Percentiles rank a stretch among this genome's conserved stretches.
Conservation (phyloP, 805 yeast genomes). For the Teunomyces funiuensis region DNA sequence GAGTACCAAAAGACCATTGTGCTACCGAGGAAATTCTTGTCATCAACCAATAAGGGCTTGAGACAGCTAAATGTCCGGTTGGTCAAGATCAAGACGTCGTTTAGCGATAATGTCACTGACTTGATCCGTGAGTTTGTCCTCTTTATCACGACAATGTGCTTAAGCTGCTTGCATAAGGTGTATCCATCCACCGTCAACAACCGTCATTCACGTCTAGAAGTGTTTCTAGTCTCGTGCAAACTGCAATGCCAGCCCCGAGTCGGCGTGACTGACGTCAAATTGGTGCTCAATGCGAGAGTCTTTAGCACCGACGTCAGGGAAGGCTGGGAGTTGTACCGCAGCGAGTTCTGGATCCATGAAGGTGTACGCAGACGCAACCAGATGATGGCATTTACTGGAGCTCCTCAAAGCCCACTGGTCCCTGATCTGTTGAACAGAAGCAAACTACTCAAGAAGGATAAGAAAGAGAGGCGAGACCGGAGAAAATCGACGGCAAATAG, state of each 20-base stretch:
- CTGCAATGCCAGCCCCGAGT: conserved; percentile 56
- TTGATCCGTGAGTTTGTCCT: conserved; percentile 37
- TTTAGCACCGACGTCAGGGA: conserved; percentile 83
- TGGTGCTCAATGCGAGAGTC: conserved; percentile 76
- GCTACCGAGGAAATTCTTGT: conserved; percentile 73
- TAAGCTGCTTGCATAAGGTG: conserved; percentile 33
- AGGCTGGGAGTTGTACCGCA: conserved; percentile 92
- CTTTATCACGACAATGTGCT: conserved; percentile 27
- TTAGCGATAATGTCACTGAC: conserved; percentile 34
- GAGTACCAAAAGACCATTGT: conserved; percentile 85
- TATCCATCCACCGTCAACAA: conserved; percentile 34
- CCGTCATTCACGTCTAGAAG: conserved; percentile 34
- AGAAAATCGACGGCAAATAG: conserved; percentile 1
- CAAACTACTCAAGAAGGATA: conserved; percentile 20
- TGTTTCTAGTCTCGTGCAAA: conserved; percentile 39
- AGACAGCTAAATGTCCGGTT: conserved; percentile 78
- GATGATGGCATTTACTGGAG: conserved; percentile 28
- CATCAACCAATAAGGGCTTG: conserved; percentile 85
- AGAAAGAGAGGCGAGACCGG: conserved; percentile 1
- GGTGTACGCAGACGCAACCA: conserved; percentile 57
- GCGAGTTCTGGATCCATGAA: conserved; percentile 90
- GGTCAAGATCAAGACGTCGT: conserved; percentile 55
- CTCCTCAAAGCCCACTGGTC: conserved; percentile 12
- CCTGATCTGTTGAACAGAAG: conserved; percentile 30
- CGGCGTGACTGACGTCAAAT: conserved; percentile 75